These are phyloP conservation scores for Coffea eugenioides DNA, from an alignment of 257 asterid species.

Conservation along the genomic window DNA sequence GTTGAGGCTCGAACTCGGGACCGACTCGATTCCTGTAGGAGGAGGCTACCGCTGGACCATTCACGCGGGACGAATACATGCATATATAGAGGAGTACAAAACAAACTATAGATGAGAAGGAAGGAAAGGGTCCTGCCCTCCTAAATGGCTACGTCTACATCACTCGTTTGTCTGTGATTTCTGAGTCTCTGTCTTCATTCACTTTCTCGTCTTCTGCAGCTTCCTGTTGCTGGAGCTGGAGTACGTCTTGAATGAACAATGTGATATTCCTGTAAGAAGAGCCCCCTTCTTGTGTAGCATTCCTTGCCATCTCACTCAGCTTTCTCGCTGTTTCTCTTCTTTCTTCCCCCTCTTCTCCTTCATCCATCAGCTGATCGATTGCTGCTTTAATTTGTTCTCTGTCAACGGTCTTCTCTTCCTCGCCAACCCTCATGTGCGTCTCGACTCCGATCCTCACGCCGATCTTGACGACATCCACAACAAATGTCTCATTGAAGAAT, in stretches of 20 bases:
- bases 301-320: conserved; percentile 34
- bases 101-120: too few species aligned
- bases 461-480: conserved; percentile 26
- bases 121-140: too few species aligned
- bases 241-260: conserved; percentile 35
- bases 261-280: conserved; percentile 32
- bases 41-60: too few species aligned
- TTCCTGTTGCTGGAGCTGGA: background rate
- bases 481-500: conserved; percentile 32
- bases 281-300: conserved; percentile 35
- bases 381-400: conserved; percentile 28
- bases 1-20: too few species aligned
- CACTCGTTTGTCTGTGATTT: too few species aligned
- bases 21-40: too few species aligned
- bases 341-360: conserved; percentile 25
- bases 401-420: conserved; percentile 15
- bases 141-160: too few species aligned
- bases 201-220: too few species aligned
- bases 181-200: too few species aligned
- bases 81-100: too few species aligned
- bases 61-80: too few species aligned
- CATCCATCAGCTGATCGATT: conserved; percentile 25
- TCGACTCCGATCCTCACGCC: conserved; percentile 36
- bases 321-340: conserved; percentile 38
- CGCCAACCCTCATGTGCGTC: conserved; percentile 14